These are phyloP conservation scores for Actinomucor elegans DNA, from an alignment of 371 early-diverging fungal genomes.

Conservation along the genomic window DNA sequence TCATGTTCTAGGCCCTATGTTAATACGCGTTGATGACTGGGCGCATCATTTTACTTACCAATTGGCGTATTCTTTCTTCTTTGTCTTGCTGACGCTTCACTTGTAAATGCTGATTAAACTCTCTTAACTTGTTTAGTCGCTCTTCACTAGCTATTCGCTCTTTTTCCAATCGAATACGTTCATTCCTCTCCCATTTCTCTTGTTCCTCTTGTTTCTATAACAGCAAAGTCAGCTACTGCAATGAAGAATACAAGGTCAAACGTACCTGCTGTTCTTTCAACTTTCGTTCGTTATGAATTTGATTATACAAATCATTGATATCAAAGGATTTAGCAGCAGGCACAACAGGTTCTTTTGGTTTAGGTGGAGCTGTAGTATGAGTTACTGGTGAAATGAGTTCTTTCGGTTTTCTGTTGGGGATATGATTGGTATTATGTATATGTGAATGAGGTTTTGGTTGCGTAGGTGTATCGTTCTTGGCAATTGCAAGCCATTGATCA, in stretches of 20 bases:
- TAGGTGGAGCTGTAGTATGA: not conserved
- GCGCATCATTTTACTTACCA: conserved; percentile 4
- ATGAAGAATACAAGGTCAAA: not conserved
- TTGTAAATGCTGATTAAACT: conserved; percentile 13
- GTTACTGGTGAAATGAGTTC: not conserved
- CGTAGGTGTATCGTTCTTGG: conserved; percentile 4
- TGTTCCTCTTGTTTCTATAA: conserved; percentile 24
- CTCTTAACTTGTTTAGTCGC: conserved; percentile 12
- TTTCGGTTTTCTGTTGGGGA: not conserved
- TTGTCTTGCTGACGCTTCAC: conserved; percentile 5
- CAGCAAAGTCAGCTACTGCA: not conserved
- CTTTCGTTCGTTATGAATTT: conserved; percentile 30
- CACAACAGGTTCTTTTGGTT: conserved; percentile 5
- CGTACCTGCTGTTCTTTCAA: conserved; percentile 36
- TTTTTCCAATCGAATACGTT: conserved; percentile 18
- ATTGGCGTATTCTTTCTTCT: not conserved
- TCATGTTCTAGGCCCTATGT: conserved; percentile 5
- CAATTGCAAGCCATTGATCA: conserved; percentile 33
- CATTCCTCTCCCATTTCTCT: conserved; percentile 16
- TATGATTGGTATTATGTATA: not conserved
- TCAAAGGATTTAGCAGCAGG: conserved; percentile 16
- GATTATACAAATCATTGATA: conserved; percentile 24
- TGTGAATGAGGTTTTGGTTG: not conserved
- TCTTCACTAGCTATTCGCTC: conserved; percentile 12
- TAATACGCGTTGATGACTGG: not conserved